Evolutionary conservation across 108 stramenopile species (phyloP).

Genomic region (Nitzschia palea): DNA sequence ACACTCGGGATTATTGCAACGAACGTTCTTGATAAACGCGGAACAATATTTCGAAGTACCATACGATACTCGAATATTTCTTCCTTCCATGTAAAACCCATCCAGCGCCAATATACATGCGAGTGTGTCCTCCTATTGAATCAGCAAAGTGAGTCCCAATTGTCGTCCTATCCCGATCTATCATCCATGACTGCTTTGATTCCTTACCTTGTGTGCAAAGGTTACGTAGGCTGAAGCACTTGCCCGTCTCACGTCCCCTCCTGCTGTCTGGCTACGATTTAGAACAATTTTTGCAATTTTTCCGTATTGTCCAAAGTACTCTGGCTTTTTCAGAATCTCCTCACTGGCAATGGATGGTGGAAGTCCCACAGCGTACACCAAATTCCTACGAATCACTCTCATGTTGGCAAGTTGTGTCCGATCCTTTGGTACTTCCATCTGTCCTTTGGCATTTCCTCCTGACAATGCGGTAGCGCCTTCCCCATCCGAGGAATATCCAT

Average conservation of each 20-base stretch:
- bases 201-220: constrained; percentile 87
- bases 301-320: constrained; percentile 98
- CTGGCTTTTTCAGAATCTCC: constrained; percentile 85
- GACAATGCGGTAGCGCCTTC: constrained; percentile 42
- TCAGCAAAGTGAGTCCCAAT: constrained; percentile 7
- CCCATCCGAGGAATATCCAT: constrained; percentile 42
- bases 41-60: constrained; percentile 99
- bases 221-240: constrained; percentile 94
- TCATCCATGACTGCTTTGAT: background rate
- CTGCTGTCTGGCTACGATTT: constrained; percentile 77
- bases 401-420: constrained; percentile 91
- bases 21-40: constrained; percentile 93
- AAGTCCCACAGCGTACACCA: constrained; percentile 95
- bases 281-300: constrained; percentile 95
- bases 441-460: constrained; percentile 38
- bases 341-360: constrained; percentile 84
- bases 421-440: constrained; percentile 82
- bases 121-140: constrained; percentile 80
- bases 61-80: constrained; percentile 93
- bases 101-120: constrained; percentile 89
- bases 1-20: constrained; percentile 98
- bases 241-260: constrained; percentile 67
- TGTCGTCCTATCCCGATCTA: background rate
- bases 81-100: constrained; percentile 87
- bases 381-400: constrained; percentile 96